Evolutionary conservation across 2,329 filamentous ascomycete genomes (phyloP).

Genomic region (Xylaria sp.): DNA sequence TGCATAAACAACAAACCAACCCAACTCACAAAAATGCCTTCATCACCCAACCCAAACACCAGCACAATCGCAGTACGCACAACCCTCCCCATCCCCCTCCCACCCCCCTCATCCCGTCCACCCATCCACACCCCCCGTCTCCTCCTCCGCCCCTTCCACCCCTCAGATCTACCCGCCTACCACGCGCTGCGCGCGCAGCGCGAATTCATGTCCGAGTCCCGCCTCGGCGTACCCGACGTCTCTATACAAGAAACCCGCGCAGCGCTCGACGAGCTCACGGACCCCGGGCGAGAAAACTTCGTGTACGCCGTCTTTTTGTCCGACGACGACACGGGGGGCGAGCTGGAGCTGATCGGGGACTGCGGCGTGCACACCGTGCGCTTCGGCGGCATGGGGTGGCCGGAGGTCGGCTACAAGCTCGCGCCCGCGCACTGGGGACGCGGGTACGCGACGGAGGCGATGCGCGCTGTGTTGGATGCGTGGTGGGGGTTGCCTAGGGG

Average conservation of each 20-base stretch:
- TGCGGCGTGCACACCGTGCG: constrained; percentile 43
- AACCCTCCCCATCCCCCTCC: constrained; percentile 44
- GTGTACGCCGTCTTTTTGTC: constrained; percentile 42
- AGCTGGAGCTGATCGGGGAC: constrained; percentile 46
- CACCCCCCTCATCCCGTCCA: constrained; percentile 34
- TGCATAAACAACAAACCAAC: background rate
- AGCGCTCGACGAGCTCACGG: constrained; percentile 35
- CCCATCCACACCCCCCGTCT: constrained; percentile 44
- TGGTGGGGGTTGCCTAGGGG: constrained; percentile 44
- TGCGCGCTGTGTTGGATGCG: constrained; percentile 38
- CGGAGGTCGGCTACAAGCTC: constrained; percentile 45
- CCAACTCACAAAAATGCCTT: constrained; percentile 9
- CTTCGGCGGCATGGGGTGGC: constrained; percentile 41
- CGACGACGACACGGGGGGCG: background rate
- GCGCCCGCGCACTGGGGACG: constrained; percentile 40
- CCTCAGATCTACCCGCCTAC: constrained; percentile 39
- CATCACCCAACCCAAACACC: background rate
- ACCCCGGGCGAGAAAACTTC: constrained; percentile 26
- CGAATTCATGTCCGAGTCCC: constrained; percentile 44
- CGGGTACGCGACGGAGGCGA: constrained; percentile 45
- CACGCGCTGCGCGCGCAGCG: constrained; percentile 41
- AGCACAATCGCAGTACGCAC: constrained; percentile 35
- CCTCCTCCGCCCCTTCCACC: constrained; percentile 42
- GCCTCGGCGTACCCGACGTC: constrained; percentile 41
- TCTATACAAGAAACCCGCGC: constrained; percentile 36